Percentiles rank a stretch among this genome's conserved stretches.
Conservation (phyloP, 768 basidiomycete species). For the Amanita pallidorosea region DNA sequence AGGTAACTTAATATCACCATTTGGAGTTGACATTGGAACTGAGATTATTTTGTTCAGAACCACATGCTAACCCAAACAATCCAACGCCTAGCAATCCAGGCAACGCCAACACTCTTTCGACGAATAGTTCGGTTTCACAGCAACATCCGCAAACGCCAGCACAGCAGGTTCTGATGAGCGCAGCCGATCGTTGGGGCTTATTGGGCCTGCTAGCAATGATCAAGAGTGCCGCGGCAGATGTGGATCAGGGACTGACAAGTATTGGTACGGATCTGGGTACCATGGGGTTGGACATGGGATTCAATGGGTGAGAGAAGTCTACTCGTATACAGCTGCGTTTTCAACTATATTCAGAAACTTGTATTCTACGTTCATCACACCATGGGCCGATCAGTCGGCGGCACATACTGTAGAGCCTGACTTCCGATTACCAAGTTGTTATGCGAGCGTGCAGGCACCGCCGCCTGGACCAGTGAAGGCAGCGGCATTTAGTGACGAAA, state of each 20-base stretch:
- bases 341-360: slow-evolving; percentile 45
- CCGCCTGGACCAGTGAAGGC: slow-evolving; percentile 77
- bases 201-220: slow-evolving; percentile 79
- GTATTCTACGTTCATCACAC: slow-evolving; percentile 90
- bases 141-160: slow-evolving; percentile 80
- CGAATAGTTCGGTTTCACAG: slow-evolving; percentile 22
- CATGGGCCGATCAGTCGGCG: slow-evolving; percentile 88
- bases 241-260: slow-evolving; percentile 71
- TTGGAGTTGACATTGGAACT: slow-evolving; percentile 24
- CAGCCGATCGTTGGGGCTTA: slow-evolving; percentile 93
- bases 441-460: slow-evolving; percentile 78
- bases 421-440: slow-evolving; percentile 84
- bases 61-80: slow-evolving; percentile 18
- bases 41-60: slow-evolving; percentile 21
- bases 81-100: slow-evolving; percentile 21
- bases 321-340: slow-evolving; percentile 7
- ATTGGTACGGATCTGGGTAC: slow-evolving; percentile 88
- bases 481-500: slow-evolving; percentile 86
- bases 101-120: slow-evolving; percentile 21
- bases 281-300: slow-evolving; percentile 85
- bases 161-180: slow-evolving; percentile 84
- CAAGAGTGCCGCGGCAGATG: slow-evolving; percentile 64
- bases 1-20: slow-evolving; percentile 4
- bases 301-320: slow-evolving; percentile 54
- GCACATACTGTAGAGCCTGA: slow-evolving; percentile 85